Conservation (phyloP, 2,329 filamentous ascomycete genomes). For the Exophiala bonariae region DNA sequence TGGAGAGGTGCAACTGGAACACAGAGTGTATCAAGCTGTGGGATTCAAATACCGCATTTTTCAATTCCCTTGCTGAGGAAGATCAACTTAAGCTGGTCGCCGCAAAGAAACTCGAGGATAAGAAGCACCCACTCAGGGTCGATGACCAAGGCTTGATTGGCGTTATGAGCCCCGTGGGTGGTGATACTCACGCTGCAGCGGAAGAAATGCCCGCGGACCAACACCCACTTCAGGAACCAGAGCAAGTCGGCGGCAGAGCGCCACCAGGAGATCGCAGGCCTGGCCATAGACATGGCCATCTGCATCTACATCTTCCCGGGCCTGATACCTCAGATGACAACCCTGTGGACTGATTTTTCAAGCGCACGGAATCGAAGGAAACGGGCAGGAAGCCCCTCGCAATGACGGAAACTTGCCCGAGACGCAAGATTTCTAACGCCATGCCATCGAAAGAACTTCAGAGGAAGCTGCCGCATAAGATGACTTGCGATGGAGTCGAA, state of each 20-base stretch:
- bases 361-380: no score
- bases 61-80: slow-evolving; percentile 57
- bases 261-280: no score
- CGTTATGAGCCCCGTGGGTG: background rate
- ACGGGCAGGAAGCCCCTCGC: no score
- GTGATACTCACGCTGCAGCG: background rate
- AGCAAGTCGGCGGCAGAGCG: background rate
- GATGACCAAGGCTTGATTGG: background rate
- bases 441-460: no score
- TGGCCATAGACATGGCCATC: no score
- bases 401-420: no score
- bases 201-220: background rate
- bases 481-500: no score
- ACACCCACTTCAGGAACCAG: background rate
- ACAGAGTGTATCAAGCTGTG: slow-evolving; percentile 63
- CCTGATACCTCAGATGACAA: no score
- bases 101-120: slow-evolving; percentile 31
- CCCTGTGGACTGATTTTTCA: no score
- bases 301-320: no score
- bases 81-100: slow-evolving; percentile 56
- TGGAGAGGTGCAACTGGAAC: slow-evolving; percentile 71
- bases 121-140: slow-evolving; percentile 1
- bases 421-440: no score
- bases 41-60: slow-evolving; percentile 64
- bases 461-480: no score